Evolutionary conservation across 306 rosid species (phyloP).

Genomic region (Ochetophila trinervis): DNA sequence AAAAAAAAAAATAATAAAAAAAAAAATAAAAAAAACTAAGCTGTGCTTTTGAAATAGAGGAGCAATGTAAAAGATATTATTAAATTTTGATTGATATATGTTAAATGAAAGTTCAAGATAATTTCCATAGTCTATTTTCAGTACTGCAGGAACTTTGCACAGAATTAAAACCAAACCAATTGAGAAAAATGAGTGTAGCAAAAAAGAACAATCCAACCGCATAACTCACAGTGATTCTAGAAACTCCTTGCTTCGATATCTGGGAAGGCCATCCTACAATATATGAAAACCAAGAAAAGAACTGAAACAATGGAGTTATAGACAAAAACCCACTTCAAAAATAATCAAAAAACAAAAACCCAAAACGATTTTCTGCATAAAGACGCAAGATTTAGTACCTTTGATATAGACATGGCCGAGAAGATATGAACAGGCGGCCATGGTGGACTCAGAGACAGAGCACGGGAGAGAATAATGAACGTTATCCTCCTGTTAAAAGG

Average conservation of each 20-base stretch:
- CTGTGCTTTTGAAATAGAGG: too few species aligned
- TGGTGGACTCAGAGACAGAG: background rate
- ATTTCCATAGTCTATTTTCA: too few species aligned
- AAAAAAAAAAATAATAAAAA: too few species aligned
- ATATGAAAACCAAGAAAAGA: constrained; percentile 8
- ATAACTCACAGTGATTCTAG: constrained; percentile 24
- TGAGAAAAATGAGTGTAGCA: background rate
- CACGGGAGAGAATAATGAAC: background rate
- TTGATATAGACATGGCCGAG: constrained; percentile 27
- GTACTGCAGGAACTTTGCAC: too few species aligned
- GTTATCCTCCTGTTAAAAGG: constrained; percentile 1
- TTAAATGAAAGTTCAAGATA: too few species aligned
- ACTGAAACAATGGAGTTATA: background rate
- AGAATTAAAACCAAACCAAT: background rate
- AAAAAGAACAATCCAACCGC: background rate
- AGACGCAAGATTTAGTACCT: constrained; percentile 22
- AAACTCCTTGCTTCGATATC: constrained; percentile 20
- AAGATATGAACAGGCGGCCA: constrained; percentile 33
- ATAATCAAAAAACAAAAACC: background rate
- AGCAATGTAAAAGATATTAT: too few species aligned
- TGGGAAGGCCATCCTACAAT: constrained; percentile 27
- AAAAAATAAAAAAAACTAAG: too few species aligned
- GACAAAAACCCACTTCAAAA: background rate
- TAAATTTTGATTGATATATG: too few species aligned
- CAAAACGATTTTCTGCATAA: background rate